Evolutionary conservation across 495 filamentous ascomycete genomes (phyloP).

Genomic region (Hypoxylon subgilvum): DNA sequence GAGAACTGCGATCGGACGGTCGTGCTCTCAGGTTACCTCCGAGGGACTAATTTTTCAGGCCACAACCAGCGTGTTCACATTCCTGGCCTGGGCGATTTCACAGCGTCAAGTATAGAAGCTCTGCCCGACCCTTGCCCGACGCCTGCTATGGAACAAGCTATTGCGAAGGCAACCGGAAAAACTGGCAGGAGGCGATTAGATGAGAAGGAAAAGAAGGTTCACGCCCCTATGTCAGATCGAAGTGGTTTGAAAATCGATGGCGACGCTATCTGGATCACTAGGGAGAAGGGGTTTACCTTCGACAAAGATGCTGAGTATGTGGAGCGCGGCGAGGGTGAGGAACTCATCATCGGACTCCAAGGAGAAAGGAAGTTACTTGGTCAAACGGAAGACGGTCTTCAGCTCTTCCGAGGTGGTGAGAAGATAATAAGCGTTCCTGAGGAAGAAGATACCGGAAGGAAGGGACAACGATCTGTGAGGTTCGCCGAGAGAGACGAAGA

Average conservation of each 20-base stretch:
- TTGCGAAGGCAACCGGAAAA: constrained; percentile 82
- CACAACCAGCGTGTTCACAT: constrained; percentile 88
- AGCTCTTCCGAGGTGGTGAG: constrained; percentile 80
- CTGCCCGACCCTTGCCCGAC: constrained; percentile 96
- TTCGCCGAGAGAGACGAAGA: constrained; percentile 65
- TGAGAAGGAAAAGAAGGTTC: constrained; percentile 93
- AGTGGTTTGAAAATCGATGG: constrained; percentile 78
- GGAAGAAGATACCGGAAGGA: constrained; percentile 71
- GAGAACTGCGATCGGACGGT: constrained; percentile 87
- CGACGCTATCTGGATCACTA: constrained; percentile 63
- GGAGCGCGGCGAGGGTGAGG: constrained; percentile 87
- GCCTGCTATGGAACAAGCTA: constrained; percentile 82
- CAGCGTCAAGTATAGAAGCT: constrained; percentile 79
- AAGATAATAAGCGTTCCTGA: constrained; percentile 67
- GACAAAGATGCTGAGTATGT: constrained; percentile 70
- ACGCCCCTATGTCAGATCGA: constrained; percentile 97
- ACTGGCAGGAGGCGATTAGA: constrained; percentile 75
- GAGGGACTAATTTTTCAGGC: constrained; percentile 93
- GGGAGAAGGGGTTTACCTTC: constrained; percentile 72
- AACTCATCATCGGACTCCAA: constrained; percentile 89
- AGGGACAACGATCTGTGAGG: constrained; percentile 68
- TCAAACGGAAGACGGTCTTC: constrained; percentile 76
- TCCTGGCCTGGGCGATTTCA: constrained; percentile 91
- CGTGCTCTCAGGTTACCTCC: constrained; percentile 89
- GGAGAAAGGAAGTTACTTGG: constrained; percentile 82